Base-by-base conservation (phyloP, 805 yeast genomes). In the Candida michaelii region DNA sequence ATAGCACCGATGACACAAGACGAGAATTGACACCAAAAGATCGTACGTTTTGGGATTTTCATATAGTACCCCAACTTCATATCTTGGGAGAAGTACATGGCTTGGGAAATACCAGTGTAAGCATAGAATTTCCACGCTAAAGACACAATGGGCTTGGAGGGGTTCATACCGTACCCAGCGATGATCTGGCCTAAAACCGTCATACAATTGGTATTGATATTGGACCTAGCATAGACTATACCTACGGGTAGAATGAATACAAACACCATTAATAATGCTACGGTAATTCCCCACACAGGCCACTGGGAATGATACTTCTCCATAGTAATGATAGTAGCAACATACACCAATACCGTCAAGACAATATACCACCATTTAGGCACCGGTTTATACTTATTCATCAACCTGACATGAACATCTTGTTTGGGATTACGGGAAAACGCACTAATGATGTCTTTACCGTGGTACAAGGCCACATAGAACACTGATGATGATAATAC, bases 251-350 rank as follows among this genome's bases (percentile, higher is more conserved):
- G 62, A 49, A 78, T 62, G 47, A 79, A 77, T 4, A 73, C 59
- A 32, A 74, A 60, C 47, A 76, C 77, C 31, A 80, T 62, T 17
- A 67, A 80, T 27, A 78, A 51, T 4, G 77, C 71, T 48, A 80
- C 69, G 62, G 79, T 72, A 30, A 80, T 63, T 19, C 77, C 74
- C 84, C 85, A 80, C 16, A 79, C 77, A n/a, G 84, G 83, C 3
- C 83, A 76, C 39, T 77, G 63, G 2, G 62, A 64, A 2, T 70
- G 71, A 35, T 59, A 66, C 7, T 60, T 38, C 36, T 52, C 32
- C 7, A 62, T 64, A 37, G 65, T 59, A 2, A 56, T 30, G 11
- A 65, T 56, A 2, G 66, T 68, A 8, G 60, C 52, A 27, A 60
- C 58, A 19, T 60, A 19, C 12, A 67, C 53, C 6, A 63, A 40